phyloP scores from a whole-genome alignment of 1,284 basidiomycete genomes.

The Rhodotorula sp. region DNA sequence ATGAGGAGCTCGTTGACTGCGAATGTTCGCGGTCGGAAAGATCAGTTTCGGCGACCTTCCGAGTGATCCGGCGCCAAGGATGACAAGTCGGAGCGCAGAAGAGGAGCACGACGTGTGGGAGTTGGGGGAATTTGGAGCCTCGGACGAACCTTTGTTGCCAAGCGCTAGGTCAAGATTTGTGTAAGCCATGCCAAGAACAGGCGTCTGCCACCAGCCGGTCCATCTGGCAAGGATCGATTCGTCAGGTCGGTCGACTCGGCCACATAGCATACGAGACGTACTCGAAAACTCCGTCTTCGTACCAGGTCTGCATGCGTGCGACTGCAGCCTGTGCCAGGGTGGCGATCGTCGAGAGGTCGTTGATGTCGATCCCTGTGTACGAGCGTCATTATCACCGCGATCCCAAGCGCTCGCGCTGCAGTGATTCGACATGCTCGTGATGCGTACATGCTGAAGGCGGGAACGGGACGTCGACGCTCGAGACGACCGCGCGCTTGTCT shows the following conservation, averaged over 20 bases:
- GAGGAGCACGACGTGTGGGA: not conserved
- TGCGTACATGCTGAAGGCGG: slow-evolving; percentile 13
- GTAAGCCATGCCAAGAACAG: slow-evolving; percentile 37
- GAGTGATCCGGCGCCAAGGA: not conserved
- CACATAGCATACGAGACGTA: slow-evolving; percentile 1
- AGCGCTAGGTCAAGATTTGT: slow-evolving; percentile 34
- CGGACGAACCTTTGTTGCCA: slow-evolving; percentile 22
- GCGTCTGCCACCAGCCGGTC: slow-evolving; percentile 38
- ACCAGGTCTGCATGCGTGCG: slow-evolving; percentile 39
- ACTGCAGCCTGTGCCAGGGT: slow-evolving; percentile 28
- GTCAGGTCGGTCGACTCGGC: not conserved
- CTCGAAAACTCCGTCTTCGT: slow-evolving; percentile 34
- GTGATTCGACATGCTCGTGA: too few relatives aligned
- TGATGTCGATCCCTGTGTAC: slow-evolving; percentile 30
- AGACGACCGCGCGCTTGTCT: slow-evolving; percentile 7
- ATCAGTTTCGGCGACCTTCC: not conserved
- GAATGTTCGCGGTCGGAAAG: not conserved
- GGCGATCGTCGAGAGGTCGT: slow-evolving; percentile 33
- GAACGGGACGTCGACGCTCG: slow-evolving; percentile 4
- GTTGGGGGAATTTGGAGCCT: too few relatives aligned
- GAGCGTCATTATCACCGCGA: too few relatives aligned
- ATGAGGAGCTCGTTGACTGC: slow-evolving; percentile 36
- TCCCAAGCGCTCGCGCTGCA: too few relatives aligned
- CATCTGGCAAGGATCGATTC: slow-evolving; percentile 8
- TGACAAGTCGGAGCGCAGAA: not conserved